Percentiles rank a stretch among this genome's conserved stretches.
phyloP scores from a whole-genome alignment of 2,329 filamentous ascomycete genomes.

The Ambrosiella xylebori region DNA sequence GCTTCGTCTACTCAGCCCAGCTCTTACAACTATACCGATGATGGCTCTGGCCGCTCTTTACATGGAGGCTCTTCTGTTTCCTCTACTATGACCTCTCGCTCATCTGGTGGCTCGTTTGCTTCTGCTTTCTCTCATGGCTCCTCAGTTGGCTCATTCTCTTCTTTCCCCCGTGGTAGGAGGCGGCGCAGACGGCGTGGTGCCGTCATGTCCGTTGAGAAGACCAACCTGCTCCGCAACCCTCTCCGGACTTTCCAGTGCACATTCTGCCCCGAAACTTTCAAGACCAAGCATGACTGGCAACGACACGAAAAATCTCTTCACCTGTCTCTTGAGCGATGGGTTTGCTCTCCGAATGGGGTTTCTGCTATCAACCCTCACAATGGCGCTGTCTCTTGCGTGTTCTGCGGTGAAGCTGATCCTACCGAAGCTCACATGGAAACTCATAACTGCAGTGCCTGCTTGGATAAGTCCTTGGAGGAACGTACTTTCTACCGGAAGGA shows the following conservation, averaged over 20 bases:
- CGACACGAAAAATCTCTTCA: slow-evolving; percentile 53
- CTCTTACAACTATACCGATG: slow-evolving; percentile 41
- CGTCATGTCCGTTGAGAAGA: slow-evolving; percentile 21
- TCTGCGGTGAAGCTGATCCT: slow-evolving; percentile 39
- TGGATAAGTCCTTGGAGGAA: slow-evolving; percentile 44
- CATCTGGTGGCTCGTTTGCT: slow-evolving; percentile 38
- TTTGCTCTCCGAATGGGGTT: slow-evolving; percentile 42
- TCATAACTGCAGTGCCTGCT: slow-evolving; percentile 47
- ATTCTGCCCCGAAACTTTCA: slow-evolving; percentile 51
- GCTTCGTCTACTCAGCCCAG: slow-evolving; percentile 39
- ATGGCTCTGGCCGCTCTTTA: slow-evolving; percentile 40
- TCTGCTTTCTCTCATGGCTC: slow-evolving; percentile 43
- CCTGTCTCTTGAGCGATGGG: slow-evolving; percentile 47
- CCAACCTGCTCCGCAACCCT: slow-evolving; percentile 22
- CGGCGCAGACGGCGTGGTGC: slow-evolving; percentile 29
- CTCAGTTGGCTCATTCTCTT: slow-evolving; percentile 35
- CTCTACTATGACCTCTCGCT: slow-evolving; percentile 43
- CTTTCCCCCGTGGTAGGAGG: slow-evolving; percentile 28
- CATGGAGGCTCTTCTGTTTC: slow-evolving; percentile 37
- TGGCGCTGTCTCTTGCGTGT: slow-evolving; percentile 39
- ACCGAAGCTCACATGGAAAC: slow-evolving; percentile 37
- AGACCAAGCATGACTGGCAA: slow-evolving; percentile 53
- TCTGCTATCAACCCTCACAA: slow-evolving; percentile 39
- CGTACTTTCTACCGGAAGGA: slow-evolving; percentile 51
- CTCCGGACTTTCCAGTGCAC: slow-evolving; percentile 48